These are phyloP conservation scores for Nicotiana knightiana DNA, from an alignment of 257 asterid species.

Conservation along the genomic window DNA sequence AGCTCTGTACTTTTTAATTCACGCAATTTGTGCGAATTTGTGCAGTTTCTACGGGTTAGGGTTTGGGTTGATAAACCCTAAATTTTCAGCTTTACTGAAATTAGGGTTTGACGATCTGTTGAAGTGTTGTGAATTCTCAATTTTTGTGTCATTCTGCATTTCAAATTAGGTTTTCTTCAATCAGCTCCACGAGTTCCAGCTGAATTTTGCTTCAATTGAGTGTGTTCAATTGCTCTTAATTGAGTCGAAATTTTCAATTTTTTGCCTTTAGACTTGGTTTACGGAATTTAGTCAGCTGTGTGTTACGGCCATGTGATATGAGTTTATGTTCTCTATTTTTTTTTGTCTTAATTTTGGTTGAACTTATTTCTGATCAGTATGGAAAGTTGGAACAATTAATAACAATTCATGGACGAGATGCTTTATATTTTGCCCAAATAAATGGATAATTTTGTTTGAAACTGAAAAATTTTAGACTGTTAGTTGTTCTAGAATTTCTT, in stretches of 20 bases:
- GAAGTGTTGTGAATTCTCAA: conserved; percentile 16
- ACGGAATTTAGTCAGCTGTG: neutral
- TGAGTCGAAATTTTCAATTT: neutral
- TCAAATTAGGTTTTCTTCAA: conserved; percentile 10
- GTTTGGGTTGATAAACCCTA: conserved; percentile 40
- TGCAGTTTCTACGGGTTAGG: conserved; percentile 4
- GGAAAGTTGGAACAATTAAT: neutral
- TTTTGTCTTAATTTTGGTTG: neutral
- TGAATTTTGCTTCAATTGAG: neutral
- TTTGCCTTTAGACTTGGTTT: neutral
- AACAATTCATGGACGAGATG: neutral
- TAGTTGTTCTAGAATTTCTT: neutral
- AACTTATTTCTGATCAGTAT: neutral
- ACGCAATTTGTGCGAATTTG: conserved; percentile 5
- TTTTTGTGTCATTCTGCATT: neutral
- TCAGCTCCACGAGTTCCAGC: neutral
- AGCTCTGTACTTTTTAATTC: conserved; percentile 11
- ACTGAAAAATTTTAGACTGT: neutral
- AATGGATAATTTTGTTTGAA: neutral
- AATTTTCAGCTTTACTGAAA: conserved; percentile 24
- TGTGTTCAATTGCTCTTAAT: neutral
- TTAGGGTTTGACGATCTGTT: conserved; percentile 33
- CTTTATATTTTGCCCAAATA: neutral
- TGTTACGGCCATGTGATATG: neutral
- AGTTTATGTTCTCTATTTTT: neutral